These are phyloP conservation scores for Candida manassasensis DNA, from an alignment of 805 yeast species.

Conservation along the genomic window DNA sequence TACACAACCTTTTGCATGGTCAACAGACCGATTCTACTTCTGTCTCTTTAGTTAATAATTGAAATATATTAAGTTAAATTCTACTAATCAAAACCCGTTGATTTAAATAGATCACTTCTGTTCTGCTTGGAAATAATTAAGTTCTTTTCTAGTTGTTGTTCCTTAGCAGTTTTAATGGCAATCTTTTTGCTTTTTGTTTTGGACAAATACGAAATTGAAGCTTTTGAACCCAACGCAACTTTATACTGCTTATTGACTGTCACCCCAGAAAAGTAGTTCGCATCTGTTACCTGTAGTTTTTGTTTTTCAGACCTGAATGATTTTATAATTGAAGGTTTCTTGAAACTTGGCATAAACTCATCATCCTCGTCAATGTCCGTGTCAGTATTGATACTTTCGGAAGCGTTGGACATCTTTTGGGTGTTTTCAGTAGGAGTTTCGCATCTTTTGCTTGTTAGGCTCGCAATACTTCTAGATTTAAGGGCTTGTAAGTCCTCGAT, in stretches of 20 bases:
- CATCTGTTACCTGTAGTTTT: conserved; percentile 38
- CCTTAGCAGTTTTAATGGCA: conserved; percentile 21
- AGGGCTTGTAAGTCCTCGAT: conserved; percentile 42
- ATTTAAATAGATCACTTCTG: conserved; percentile 15
- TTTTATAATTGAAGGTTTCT: conserved; percentile 43
- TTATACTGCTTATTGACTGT: conserved; percentile 50
- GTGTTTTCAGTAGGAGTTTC: conserved; percentile 21
- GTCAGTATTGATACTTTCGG: conserved; percentile 9
- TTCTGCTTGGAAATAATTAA: conserved; percentile 18
- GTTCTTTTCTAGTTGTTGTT: conserved; percentile 21
- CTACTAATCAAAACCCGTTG: conserved; percentile 17
- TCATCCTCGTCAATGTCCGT: conserved; percentile 27
- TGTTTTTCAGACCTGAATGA: conserved; percentile 43
- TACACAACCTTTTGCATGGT: not conserved
- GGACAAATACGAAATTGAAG: conserved; percentile 55
- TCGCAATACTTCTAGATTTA: conserved; percentile 38
- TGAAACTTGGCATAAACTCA: conserved; percentile 35
- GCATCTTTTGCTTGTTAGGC: conserved; percentile 20
- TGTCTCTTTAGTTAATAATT: not conserved
- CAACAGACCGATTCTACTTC: not conserved
- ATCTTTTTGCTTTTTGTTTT: conserved; percentile 21
- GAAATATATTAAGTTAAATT: conserved; percentile 4
- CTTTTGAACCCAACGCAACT: conserved; percentile 50
- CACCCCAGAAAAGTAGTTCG: conserved; percentile 39
- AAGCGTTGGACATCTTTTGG: conserved; percentile 9